Evolutionary conservation across 805 yeast species (phyloP).

Genomic region (Pichia eremophila): DNA sequence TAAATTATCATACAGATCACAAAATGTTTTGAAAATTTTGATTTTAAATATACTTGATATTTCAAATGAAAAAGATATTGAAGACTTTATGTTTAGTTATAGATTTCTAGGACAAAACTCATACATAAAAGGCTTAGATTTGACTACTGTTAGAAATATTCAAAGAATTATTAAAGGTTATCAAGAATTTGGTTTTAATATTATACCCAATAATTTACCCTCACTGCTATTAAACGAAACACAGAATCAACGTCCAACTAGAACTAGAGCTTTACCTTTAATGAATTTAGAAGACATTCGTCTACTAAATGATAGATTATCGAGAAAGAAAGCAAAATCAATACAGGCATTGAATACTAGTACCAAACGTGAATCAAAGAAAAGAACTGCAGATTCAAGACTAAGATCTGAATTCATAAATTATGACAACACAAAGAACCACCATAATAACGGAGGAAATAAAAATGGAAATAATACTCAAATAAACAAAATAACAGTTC

Average conservation of each 20-base stretch:
- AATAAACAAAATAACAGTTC: too few relatives aligned
- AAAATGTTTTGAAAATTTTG: constrained; percentile 11
- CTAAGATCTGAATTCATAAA: too few relatives aligned
- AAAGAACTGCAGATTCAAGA: not conserved
- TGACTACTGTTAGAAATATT: constrained; percentile 9
- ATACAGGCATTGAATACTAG: not conserved
- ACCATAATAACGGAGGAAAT: too few relatives aligned
- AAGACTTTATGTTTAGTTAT: not conserved
- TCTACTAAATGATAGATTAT: not conserved
- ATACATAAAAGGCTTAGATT: constrained; percentile 3
- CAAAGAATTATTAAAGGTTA: constrained; percentile 15
- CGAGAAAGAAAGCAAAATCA: not conserved
- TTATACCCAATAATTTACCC: constrained; percentile 2
- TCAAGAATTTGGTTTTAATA: constrained; percentile 15
- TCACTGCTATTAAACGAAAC: not conserved
- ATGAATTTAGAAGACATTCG: constrained; percentile 1
- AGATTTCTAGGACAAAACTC: not conserved
- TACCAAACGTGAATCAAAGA: not conserved
- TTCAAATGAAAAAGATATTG: not conserved
- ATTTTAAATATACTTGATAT: constrained; percentile 12
- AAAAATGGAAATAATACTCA: too few relatives aligned
- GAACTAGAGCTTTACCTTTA: constrained; percentile 5
- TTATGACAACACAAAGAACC: too few relatives aligned
- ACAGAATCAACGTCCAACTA: not conserved
- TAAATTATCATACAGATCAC: constrained; percentile 10